Evolutionary conservation across 352 stramenopile species (phyloP).

Genomic region (Phytophthora constricta): DNA sequence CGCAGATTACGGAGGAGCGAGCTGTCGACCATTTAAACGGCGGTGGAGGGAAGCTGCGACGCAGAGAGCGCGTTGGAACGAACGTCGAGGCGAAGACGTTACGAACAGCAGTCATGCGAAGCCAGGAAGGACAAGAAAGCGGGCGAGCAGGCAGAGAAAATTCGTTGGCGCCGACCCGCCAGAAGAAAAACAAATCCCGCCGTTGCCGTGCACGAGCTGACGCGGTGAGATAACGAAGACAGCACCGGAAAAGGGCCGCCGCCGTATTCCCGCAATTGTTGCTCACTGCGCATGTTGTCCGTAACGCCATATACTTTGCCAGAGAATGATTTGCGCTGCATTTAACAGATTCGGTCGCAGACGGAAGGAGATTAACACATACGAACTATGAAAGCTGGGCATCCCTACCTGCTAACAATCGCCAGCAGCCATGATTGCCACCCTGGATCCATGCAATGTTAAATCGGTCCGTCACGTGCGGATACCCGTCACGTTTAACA

Average conservation of each 20-base stretch:
- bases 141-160: slow-evolving; percentile 15
- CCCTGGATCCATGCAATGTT: background rate
- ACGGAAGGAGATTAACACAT: too few relatives aligned
- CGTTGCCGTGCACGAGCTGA: background rate
- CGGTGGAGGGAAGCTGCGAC: background rate
- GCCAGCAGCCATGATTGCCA: too few relatives aligned
- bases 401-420: too few relatives aligned
- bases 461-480: background rate
- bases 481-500: slow-evolving; percentile 19
- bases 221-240: background rate
- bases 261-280: background rate
- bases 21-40: slow-evolving; percentile 21
- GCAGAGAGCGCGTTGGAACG: slow-evolving; percentile 19
- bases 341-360: too few relatives aligned
- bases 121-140: slow-evolving; percentile 26
- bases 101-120: slow-evolving; percentile 36
- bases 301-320: too few relatives aligned
- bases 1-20: slow-evolving; percentile 28
- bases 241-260: background rate
- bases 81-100: slow-evolving; percentile 24
- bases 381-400: too few relatives aligned
- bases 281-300: background rate
- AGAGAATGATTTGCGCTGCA: too few relatives aligned
- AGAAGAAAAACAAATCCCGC: slow-evolving; percentile 15
- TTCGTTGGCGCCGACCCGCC: slow-evolving; percentile 35